phyloP scores from a whole-genome alignment of 306 rosid genomes.

The Fagus sylvatica region DNA sequence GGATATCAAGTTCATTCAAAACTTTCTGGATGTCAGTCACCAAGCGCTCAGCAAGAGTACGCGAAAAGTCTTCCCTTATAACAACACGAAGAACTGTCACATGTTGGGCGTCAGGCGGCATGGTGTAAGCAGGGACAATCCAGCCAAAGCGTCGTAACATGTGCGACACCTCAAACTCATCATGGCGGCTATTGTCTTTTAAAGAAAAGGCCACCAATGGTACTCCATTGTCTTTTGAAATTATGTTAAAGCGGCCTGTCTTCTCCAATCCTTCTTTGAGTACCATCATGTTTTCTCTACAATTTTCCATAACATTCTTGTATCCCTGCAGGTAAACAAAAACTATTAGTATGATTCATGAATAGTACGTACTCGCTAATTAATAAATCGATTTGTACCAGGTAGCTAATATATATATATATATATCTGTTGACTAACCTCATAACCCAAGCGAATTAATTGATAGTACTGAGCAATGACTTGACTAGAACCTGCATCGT shows the following conservation, averaged over 20 bases:
- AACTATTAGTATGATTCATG: neutral
- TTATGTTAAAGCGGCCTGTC: slow-evolving; percentile 61
- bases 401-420: neutral
- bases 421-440: slow-evolving; percentile 46
- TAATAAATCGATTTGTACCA: neutral
- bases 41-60: slow-evolving; percentile 87
- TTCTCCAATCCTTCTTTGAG: slow-evolving; percentile 73
- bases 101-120: slow-evolving; percentile 87
- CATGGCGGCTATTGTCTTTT: slow-evolving; percentile 55
- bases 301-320: slow-evolving; percentile 82
- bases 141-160: slow-evolving; percentile 75
- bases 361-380: no score
- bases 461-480: slow-evolving; percentile 93
- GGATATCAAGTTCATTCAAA: slow-evolving; percentile 69
- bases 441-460: slow-evolving; percentile 80
- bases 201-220: slow-evolving; percentile 87
- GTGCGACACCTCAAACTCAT: slow-evolving; percentile 79
- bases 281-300: slow-evolving; percentile 83
- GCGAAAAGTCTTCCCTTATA: slow-evolving; percentile 84
- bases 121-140: slow-evolving; percentile 94
- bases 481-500: slow-evolving; percentile 82
- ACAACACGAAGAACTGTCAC: slow-evolving; percentile 84
- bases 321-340: slow-evolving; percentile 59
- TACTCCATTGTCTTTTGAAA: slow-evolving; percentile 83
- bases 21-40: slow-evolving; percentile 63